These are phyloP conservation scores for Neltuma alba DNA, from an alignment of 306 rosid species.

Conservation along the genomic window DNA sequence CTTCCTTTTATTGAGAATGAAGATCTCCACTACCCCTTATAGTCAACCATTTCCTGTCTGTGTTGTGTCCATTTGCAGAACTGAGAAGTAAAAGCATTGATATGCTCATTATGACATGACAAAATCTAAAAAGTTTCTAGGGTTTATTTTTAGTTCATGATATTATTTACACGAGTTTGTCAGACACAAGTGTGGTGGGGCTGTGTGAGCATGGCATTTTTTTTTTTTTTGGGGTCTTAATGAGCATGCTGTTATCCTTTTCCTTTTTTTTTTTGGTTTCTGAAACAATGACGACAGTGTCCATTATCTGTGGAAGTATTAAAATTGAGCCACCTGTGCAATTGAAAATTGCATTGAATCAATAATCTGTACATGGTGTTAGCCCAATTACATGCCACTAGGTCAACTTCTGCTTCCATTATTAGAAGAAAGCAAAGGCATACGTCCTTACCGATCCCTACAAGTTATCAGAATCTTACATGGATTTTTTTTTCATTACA, in stretches of 20 bases:
- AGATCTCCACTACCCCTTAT: background rate
- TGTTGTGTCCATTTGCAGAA: background rate
- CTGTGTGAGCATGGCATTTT: background rate
- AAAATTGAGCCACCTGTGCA: background rate
- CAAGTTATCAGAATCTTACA: constrained; percentile 20
- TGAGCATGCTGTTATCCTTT: background rate
- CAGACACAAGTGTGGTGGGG: background rate
- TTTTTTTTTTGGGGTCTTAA: background rate
- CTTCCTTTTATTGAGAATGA: background rate
- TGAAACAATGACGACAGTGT: background rate
- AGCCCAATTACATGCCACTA: constrained; percentile 7
- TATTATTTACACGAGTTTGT: background rate
- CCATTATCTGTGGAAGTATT: background rate
- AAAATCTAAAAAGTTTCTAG: background rate
- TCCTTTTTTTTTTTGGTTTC: background rate
- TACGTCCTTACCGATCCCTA: background rate
- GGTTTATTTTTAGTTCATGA: background rate
- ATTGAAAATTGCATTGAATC: background rate
- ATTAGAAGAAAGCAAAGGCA: constrained; percentile 16
- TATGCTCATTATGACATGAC: background rate
- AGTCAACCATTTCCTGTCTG: constrained; percentile 4
- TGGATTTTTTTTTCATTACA: constrained; percentile 20
- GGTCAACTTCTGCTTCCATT: background rate
- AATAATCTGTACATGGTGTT: constrained; percentile 8
- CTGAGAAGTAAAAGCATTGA: constrained; percentile 1